phyloP scores from a whole-genome alignment of 225 moss, liverwort and hornwort species.

The Pseudisothecium myosuroides region DNA sequence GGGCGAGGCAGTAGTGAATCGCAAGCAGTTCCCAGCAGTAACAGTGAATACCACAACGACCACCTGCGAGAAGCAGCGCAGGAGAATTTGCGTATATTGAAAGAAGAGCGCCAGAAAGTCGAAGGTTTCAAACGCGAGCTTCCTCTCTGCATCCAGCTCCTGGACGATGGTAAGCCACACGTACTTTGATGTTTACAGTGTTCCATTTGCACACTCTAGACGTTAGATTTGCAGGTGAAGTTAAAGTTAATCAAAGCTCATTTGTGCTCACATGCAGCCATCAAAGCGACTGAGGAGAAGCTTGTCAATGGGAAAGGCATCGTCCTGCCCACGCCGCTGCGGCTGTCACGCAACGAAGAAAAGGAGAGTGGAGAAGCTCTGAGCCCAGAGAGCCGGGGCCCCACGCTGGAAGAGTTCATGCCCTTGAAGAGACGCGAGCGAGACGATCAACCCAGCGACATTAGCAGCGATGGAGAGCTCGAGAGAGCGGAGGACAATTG shows the following conservation, averaged over 20 bases:
- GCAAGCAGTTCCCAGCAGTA: not conserved
- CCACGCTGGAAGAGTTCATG: conserved; percentile 55
- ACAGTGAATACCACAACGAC: not conserved
- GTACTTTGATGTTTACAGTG: not conserved
- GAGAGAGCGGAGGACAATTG: not conserved
- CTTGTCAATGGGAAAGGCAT: not conserved
- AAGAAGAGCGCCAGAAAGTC: conserved; percentile 86
- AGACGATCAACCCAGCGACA: conserved; percentile 3
- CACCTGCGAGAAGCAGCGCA: conserved; percentile 32
- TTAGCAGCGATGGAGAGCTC: conserved; percentile 1
- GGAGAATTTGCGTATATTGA: conserved; percentile 46
- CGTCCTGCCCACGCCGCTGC: conserved; percentile 2
- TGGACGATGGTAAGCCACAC: conserved; percentile 63
- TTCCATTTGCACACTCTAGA: not conserved
- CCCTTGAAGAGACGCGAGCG: conserved; percentile 47
- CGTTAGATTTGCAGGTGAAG: not conserved
- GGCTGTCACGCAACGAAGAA: not conserved
- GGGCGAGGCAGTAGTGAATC: conserved; percentile 12
- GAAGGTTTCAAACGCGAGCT: conserved; percentile 98
- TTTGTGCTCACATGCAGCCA: conserved; percentile 24
- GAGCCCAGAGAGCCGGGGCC: not conserved
- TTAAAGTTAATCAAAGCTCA: not conserved
- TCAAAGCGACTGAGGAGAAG: conserved; percentile 51
- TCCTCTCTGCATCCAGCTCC: conserved; percentile 82
- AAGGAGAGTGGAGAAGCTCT: not conserved